Conservation (phyloP, 768 basidiomycete species). For the Gautieria morchelliformis region DNA sequence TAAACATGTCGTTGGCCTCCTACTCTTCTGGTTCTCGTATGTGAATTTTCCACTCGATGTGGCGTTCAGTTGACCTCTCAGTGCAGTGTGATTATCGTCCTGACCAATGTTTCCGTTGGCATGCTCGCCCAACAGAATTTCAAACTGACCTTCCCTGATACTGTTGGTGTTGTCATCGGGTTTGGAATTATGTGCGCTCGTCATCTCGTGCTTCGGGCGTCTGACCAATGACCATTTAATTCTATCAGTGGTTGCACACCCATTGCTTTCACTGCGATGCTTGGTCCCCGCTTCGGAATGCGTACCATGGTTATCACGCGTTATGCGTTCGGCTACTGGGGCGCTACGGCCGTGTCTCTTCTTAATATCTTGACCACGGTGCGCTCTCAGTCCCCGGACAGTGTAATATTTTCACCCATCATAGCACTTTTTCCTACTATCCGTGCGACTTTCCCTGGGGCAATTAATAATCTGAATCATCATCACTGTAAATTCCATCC, state of each 20-base stretch:
- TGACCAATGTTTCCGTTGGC: slow-evolving; percentile 42
- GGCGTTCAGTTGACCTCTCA: background rate
- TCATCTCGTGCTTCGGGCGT: background rate
- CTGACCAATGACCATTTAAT: background rate
- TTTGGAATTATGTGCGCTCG: slow-evolving; percentile 1
- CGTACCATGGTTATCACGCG: slow-evolving; percentile 45
- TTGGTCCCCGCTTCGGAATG: slow-evolving; percentile 44
- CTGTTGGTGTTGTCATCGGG: slow-evolving; percentile 6
- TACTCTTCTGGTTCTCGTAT: slow-evolving; percentile 3
- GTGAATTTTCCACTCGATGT: background rate
- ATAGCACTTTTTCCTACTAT: too few species aligned
- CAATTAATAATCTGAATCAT: too few species aligned
- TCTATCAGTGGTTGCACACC: slow-evolving; percentile 26
- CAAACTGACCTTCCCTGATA: slow-evolving; percentile 37
- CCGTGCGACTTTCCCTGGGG: too few species aligned
- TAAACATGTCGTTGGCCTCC: slow-evolving; percentile 22
- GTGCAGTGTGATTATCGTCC: slow-evolving; percentile 39
- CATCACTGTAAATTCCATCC: background rate
- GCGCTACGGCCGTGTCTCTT: slow-evolving; percentile 39
- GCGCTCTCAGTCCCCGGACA: background rate
- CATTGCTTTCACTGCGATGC: slow-evolving; percentile 42
- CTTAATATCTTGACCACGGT: slow-evolving; percentile 44
- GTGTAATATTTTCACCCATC: too few species aligned
- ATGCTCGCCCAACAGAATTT: slow-evolving; percentile 38
- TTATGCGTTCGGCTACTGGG: slow-evolving; percentile 39